phyloP scores from a whole-genome alignment of 163 green algal genomes.

The Scenedesmus sp. region DNA sequence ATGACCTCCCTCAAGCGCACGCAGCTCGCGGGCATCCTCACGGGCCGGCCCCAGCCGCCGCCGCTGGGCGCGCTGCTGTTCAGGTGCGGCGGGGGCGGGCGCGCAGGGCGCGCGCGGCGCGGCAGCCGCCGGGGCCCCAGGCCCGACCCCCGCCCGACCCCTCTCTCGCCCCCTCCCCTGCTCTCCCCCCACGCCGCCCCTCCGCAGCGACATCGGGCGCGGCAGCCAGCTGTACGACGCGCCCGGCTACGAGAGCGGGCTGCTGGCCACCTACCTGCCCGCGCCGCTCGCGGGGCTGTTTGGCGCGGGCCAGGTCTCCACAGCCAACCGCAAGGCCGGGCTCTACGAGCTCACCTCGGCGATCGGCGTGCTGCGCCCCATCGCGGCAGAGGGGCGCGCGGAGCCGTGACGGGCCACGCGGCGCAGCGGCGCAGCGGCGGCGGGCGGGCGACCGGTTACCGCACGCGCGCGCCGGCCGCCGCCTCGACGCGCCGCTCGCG shows the following conservation, averaged over 20 bases:
- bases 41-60: neutral
- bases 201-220: constrained; percentile 38
- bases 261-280: constrained; percentile 28
- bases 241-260: constrained; percentile 30
- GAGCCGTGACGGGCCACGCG: too few relatives aligned
- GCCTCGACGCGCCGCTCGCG: too few relatives aligned
- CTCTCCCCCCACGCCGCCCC: too few relatives aligned
- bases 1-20: constrained; percentile 32
- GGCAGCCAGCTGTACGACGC: constrained; percentile 18
- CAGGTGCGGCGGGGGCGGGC: neutral
- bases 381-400: too few relatives aligned
- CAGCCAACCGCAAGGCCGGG: constrained; percentile 23
- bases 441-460: too few relatives aligned
- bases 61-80: constrained; percentile 34
- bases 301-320: constrained; percentile 32
- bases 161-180: neutral
- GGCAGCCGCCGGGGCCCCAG: too few relatives aligned
- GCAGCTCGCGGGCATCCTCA: constrained; percentile 32
- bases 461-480: too few relatives aligned
- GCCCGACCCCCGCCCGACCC: too few relatives aligned
- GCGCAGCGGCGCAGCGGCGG: too few relatives aligned
- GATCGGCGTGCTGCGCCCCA: constrained; percentile 16
- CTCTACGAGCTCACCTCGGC: constrained; percentile 42
- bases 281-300: constrained; percentile 27
- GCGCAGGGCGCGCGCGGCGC: too few relatives aligned